These are phyloP conservation scores for Phaeolepiota aurea DNA, from an alignment of 768 basidiomycete genomes.

Conservation along the genomic window DNA sequence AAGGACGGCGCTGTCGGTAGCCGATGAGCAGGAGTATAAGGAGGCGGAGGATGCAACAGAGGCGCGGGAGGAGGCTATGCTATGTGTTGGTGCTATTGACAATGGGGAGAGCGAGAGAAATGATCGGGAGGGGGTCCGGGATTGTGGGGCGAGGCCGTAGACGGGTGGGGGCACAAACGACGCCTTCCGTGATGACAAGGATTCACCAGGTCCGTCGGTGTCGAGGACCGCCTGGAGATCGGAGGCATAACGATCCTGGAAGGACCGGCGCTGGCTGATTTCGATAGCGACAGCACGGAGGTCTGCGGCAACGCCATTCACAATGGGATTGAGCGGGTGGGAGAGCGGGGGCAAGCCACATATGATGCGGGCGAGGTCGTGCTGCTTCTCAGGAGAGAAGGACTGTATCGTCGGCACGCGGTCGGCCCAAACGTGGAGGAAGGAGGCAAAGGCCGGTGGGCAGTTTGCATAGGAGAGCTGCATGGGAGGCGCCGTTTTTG, in stretches of 20 bases:
- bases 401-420: slow-evolving; percentile 57
- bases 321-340: slow-evolving; percentile 25
- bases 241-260: slow-evolving; percentile 69
- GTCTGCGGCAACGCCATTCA: slow-evolving; percentile 68
- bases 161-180: slow-evolving; percentile 66
- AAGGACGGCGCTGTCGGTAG: slow-evolving; percentile 8
- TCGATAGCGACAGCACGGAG: slow-evolving; percentile 82
- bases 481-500: slow-evolving; percentile 37
- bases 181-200: slow-evolving; percentile 33
- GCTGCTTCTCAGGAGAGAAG: slow-evolving; percentile 56
- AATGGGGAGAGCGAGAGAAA: no score
- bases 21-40: no score
- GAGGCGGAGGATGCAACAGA: slow-evolving; percentile 10
- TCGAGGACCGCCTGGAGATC: slow-evolving; percentile 80
- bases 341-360: slow-evolving; percentile 51
- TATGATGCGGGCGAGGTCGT: slow-evolving; percentile 77
- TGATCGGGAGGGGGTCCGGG: no score
- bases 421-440: slow-evolving; percentile 67
- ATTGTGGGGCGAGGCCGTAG: no score
- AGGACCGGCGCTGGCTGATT: slow-evolving; percentile 75
- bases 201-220: slow-evolving; percentile 31
- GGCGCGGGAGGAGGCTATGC: no score
- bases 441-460: slow-evolving; percentile 56
- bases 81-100: no score
- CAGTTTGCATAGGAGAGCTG: slow-evolving; percentile 64